Base-by-base conservation (phyloP, 208 protist species). In the Leptomonas seymouri region DNA sequence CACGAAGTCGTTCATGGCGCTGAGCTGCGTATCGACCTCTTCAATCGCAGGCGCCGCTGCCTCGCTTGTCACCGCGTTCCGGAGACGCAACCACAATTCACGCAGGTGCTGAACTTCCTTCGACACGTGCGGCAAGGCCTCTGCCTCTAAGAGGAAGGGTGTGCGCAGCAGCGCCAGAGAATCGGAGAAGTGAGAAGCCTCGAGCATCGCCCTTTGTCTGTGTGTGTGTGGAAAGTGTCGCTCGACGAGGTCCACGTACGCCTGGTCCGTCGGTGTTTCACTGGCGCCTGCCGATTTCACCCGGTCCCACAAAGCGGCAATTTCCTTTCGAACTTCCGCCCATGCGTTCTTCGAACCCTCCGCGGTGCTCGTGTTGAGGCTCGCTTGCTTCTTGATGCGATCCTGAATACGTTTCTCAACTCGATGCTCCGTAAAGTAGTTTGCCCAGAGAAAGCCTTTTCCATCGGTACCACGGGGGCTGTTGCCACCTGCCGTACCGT, bases 141-240 rank as follows among this genome's bases (percentile, higher is more conserved):
- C 62, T 0, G 63, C 63, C 0, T 70, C 71, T 0, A 75, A 34
- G 28, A 75, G 53, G 15, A 75, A 21, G 21, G 69, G 69, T 6
- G 56, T 45, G 31, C 46, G 69, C 20, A 75, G 61, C 18, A 75
- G 25, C 16, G 69, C 3, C 15, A 39, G 16, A 15, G 9, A 9
- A 45, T 12, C 7, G 34, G 9, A 39, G 9, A 9, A 9, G 34
- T 3, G 48, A 5, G n/a, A n/a, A 60, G 30, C 18, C 30, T 7
- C 20, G 50, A 1, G 11, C 16, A 3, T 0, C 36, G 6, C 25
- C 44, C 44, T 18, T 48, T 48, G 7, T 48, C 16, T 48, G 16
- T 68, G 51, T 8, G 70, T 76, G 63, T 76, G 64, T 0, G 65
- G 25, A 41, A 81, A 81, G 59, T 81, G 58, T 20, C 59, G 51